Evolutionary conservation across 768 basidiomycete genomes (phyloP), one percentile per base, ranked within the genome.

Genomic region (Naganishia vaughanmartiniae): DNA sequence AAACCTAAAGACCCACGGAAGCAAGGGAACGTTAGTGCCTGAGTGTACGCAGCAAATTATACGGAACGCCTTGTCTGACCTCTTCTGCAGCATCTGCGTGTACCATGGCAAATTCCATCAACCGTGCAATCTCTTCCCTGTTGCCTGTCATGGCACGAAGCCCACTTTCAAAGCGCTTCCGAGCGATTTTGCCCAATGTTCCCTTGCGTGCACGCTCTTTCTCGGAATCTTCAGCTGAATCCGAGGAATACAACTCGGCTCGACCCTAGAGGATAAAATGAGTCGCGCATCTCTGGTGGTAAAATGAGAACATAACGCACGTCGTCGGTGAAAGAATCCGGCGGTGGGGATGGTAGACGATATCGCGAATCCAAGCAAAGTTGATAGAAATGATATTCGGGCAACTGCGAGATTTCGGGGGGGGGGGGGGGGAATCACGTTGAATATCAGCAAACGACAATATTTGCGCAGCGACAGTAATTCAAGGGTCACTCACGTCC

Each of bases 41-140:
- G 7, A 21, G 31, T 14, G 31, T 9, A 28, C 28, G 30, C 42
- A 21, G 51, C 9, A 17, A 42, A n/a, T n/a, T n/a, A n/a, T 1
- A 12, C 19, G n/a, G 30, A 63, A 79, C 30, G 19, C 9, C 70
- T 21, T 56, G 11, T 72, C 76, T 34, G 75, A 93, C 94, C 85
- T 96, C 94, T 68, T 89, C 87, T 21, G 94, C 93, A 21, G 93
- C 93, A 81, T 98, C 95, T 0, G 94, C 95, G 77, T 95, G 93
- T 79, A 94, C 92, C 53, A 99, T 84, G 73, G 93, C 91, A 78
- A 98, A 98, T n/a, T 90, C 87, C 96, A 98, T 99, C 72, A 91
- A 93, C 28, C 93, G 85, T 36, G 92, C 96, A 46, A 98, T 87
- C 80, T 94, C 92, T 6, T 91, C 93, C 69, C 93, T 84, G 75